A percentile compares a stretch with the other conserved stretches of the same genome.
phyloP scores from a whole-genome alignment of 306 rosid genomes.

The Astragalus glycyphyllos region DNA sequence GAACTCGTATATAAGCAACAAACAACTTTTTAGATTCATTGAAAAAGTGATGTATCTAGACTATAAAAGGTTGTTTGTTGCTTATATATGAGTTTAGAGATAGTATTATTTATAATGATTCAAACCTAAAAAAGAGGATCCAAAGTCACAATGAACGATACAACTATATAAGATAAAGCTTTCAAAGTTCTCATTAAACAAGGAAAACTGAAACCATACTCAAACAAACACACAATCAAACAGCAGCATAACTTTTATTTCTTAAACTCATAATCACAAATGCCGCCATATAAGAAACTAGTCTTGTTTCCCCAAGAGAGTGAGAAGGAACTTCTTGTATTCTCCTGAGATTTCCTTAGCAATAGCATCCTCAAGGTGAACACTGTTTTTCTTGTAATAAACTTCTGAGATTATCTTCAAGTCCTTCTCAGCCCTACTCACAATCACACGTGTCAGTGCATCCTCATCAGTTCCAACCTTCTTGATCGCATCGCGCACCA shows the following conservation, averaged over 20 bases:
- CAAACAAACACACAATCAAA: neutral
- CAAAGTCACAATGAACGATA: slow-evolving; percentile 6
- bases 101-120: slow-evolving; percentile 4
- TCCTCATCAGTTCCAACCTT: slow-evolving; percentile 74
- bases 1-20: too few relatives aligned
- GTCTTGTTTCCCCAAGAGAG: slow-evolving; percentile 43
- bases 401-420: slow-evolving; percentile 63
- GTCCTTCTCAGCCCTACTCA: slow-evolving; percentile 64
- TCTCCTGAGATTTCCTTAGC: slow-evolving; percentile 63
- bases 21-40: too few relatives aligned
- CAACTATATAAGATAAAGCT: too few relatives aligned
- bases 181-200: slow-evolving; percentile 25
- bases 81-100: too few relatives aligned
- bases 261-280: slow-evolving; percentile 30
- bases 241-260: neutral
- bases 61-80: too few relatives aligned
- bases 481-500: slow-evolving; percentile 65
- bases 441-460: slow-evolving; percentile 75
- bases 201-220: neutral
- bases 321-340: slow-evolving; percentile 48
- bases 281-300: neutral
- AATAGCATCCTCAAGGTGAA: slow-evolving; percentile 64
- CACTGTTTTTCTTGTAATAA: slow-evolving; percentile 61
- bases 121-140: slow-evolving; percentile 10
- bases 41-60: too few relatives aligned